Conservation (phyloP, 106 monocot species). For the Chionographis japonica region DNA sequence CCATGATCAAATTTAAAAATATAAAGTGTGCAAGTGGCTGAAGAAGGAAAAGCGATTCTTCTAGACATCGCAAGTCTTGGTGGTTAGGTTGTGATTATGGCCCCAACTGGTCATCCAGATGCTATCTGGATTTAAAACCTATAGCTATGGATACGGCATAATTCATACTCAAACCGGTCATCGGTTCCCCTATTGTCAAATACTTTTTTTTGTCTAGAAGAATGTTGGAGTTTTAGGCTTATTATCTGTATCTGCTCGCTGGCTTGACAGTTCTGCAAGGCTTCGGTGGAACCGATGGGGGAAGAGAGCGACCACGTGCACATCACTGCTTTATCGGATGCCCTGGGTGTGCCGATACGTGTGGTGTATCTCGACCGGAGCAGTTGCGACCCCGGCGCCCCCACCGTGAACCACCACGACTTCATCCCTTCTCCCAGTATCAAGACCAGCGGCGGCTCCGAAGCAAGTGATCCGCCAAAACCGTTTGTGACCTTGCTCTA, state of each 20-base stretch:
- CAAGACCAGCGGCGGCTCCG: neutral
- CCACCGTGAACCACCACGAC: slow-evolving; percentile 74
- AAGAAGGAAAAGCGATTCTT: too few species aligned
- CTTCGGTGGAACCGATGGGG: slow-evolving; percentile 90
- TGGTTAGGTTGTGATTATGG: too few species aligned
- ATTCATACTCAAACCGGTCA: too few species aligned
- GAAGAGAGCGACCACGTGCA: slow-evolving; percentile 95
- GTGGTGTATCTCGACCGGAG: slow-evolving; percentile 83
- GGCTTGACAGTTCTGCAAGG: slow-evolving; percentile 72
- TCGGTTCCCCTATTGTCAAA: too few species aligned
- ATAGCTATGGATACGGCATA: too few species aligned
- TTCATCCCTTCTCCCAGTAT: slow-evolving; percentile 45
- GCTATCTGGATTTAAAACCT: too few species aligned
- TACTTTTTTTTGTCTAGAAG: too few species aligned
- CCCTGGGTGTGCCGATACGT: slow-evolving; percentile 74
- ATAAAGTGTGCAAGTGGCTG: too few species aligned
- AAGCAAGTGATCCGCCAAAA: slow-evolving; percentile 3
- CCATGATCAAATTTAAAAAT: too few species aligned
- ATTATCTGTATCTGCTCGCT: neutral
- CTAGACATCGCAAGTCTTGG: too few species aligned
- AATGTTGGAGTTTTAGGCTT: neutral
- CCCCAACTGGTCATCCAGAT: too few species aligned
- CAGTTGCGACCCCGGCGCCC: slow-evolving; percentile 36
- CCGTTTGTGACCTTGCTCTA: slow-evolving; percentile 78
- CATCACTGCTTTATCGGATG: slow-evolving; percentile 82